phyloP scores from a whole-genome alignment of 768 basidiomycete species.

The Suillus weaverae region DNA sequence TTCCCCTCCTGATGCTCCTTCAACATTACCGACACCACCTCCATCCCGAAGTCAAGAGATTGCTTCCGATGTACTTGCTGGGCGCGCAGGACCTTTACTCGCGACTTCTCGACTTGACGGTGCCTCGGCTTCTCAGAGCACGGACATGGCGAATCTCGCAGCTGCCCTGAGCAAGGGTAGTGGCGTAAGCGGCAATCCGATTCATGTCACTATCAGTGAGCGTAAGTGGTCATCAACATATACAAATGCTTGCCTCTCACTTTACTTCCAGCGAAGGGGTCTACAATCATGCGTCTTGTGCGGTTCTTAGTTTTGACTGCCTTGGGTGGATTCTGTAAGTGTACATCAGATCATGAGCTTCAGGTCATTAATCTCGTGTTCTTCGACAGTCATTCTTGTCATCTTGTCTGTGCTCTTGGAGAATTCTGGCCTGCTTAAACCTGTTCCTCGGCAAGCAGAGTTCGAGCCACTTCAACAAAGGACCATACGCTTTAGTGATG shows the following conservation, averaged over 20 bases:
- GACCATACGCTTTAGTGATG: conserved; percentile 88
- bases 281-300: conserved; percentile 61
- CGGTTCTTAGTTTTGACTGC: conserved; percentile 58
- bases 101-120: neutral
- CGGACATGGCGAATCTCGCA: conserved; percentile 43
- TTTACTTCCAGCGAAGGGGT: conserved; percentile 56
- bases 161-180: conserved; percentile 43
- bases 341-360: conserved; percentile 1
- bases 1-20: conserved; percentile 17
- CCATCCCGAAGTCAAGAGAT: conserved; percentile 43
- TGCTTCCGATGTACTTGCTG: conserved; percentile 41
- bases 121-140: conserved; percentile 6
- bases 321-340: conserved; percentile 68
- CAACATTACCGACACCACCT: conserved; percentile 17
- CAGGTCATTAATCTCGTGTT: neutral
- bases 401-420: conserved; percentile 88
- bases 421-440: conserved; percentile 90
- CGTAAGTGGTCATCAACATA: conserved; percentile 45
- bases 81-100: conserved; percentile 17
- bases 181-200: conserved; percentile 55
- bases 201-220: conserved; percentile 82
- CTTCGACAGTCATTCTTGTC: conserved; percentile 68
- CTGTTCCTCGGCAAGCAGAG: conserved; percentile 75
- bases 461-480: conserved; percentile 84
- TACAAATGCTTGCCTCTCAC: conserved; percentile 6